Percentiles rank a stretch among this genome's conserved stretches.
These are phyloP conservation scores for Urtica urens DNA, from an alignment of 306 rosid genomes.

Conservation along the genomic window DNA sequence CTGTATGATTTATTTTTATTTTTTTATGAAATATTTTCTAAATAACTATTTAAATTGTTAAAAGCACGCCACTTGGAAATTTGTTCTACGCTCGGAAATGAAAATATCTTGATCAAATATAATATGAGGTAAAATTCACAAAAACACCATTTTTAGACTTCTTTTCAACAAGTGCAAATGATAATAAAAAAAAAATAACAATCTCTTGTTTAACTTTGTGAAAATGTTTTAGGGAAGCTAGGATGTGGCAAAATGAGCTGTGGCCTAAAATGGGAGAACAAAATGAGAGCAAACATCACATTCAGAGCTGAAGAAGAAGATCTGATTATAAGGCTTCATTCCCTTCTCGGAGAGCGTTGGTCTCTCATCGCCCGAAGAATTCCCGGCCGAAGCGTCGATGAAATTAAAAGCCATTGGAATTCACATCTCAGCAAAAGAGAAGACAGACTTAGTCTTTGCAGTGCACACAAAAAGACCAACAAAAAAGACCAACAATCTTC, in stretches of 20 bases:
- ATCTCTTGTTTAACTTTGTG: not conserved
- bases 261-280: constrained; percentile 65
- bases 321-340: constrained; percentile 53
- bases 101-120: too few relatives aligned
- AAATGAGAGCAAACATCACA: constrained; percentile 70
- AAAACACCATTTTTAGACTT: too few relatives aligned
- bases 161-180: too few relatives aligned
- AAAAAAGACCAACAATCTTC: too few relatives aligned
- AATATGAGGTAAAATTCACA: too few relatives aligned
- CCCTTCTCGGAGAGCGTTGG: constrained; percentile 75
- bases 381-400: constrained; percentile 69
- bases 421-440: constrained; percentile 43
- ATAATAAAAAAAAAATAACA: not conserved
- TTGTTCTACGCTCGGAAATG: too few relatives aligned
- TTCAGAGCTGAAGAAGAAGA: constrained; percentile 62
- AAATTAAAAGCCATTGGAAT: constrained; percentile 74
- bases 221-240: constrained; percentile 34
- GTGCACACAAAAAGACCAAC: not conserved
- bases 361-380: constrained; percentile 70
- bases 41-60: too few relatives aligned
- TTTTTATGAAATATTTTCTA: too few relatives aligned
- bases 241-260: constrained; percentile 81
- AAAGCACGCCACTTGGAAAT: too few relatives aligned
- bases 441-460: constrained; percentile 19
- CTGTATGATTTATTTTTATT: too few relatives aligned